phyloP scores from a whole-genome alignment of 805 yeast genomes.

The Candida boleticola region DNA sequence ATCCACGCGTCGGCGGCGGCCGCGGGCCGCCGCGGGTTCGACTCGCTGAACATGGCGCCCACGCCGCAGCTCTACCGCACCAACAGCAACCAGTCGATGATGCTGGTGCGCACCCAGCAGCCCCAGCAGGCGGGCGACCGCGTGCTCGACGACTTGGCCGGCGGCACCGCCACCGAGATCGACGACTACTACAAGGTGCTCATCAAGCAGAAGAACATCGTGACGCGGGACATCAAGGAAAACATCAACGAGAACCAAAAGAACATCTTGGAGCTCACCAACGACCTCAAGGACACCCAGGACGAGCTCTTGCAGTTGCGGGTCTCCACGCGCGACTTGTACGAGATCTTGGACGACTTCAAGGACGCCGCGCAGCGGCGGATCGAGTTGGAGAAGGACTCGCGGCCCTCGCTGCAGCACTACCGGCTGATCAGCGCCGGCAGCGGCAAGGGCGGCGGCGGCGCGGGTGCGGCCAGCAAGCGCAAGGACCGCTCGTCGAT shows the following conservation, averaged over 20 bases:
- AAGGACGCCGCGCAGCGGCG: conserved; percentile 59
- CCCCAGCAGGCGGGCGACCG: conserved; percentile 8
- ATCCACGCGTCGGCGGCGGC: conserved; percentile 40
- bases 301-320: conserved; percentile 63
- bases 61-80: conserved; percentile 19
- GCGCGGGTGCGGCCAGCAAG: conserved; percentile 10
- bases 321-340: conserved; percentile 55
- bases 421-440: not conserved
- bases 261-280: conserved; percentile 56
- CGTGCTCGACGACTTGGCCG: conserved; percentile 43
- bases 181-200: conserved; percentile 65
- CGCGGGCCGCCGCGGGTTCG: conserved; percentile 24
- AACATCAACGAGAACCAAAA: conserved; percentile 62
- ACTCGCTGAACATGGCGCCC: conserved; percentile 28
- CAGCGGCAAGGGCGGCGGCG: conserved; percentile 10
- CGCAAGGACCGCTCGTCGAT: conserved; percentile 66
- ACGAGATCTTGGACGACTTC: conserved; percentile 57
- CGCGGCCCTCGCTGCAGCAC: conserved; percentile 3
- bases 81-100: not conserved
- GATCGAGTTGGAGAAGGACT: conserved; percentile 44
- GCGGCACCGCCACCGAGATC: conserved; percentile 70
- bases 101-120: conserved; percentile 4
- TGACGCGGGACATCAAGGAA: conserved; percentile 56
- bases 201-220: conserved; percentile 44
- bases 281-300: conserved; percentile 62